These are phyloP conservation scores for Diplodia corticola DNA, from an alignment of 2,329 filamentous ascomycete species.

Conservation along the genomic window DNA sequence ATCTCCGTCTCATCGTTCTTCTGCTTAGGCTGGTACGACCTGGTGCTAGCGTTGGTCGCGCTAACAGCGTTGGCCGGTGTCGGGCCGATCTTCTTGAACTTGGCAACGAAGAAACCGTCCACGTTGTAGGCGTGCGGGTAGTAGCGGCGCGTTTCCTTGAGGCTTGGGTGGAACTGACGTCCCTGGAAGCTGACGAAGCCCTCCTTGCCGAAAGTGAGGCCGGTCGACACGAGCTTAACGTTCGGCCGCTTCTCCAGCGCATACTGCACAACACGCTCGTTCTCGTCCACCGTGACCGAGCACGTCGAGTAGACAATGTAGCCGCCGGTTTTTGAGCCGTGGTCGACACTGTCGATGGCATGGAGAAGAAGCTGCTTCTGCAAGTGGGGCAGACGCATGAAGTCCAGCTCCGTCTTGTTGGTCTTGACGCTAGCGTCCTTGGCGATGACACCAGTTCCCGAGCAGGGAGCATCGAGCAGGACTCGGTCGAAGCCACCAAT, in stretches of 20 bases:
- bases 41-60: constrained; percentile 28
- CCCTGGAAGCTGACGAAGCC: constrained; percentile 89
- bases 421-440: constrained; percentile 98
- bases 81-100: constrained; percentile 89
- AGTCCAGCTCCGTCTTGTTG: constrained; percentile 95
- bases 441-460: constrained; percentile 93
- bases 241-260: constrained; percentile 89
- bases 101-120: constrained; percentile 97
- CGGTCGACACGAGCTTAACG: constrained; percentile 88
- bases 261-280: constrained; percentile 92
- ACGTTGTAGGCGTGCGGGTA: constrained; percentile 94
- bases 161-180: constrained; percentile 84
- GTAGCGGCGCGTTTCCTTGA: constrained; percentile 81
- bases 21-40: constrained; percentile 40
- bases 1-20: constrained; percentile 37
- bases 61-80: constrained; percentile 62
- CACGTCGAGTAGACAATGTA: constrained; percentile 98
- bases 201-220: constrained; percentile 84
- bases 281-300: constrained; percentile 90
- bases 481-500: constrained; percentile 96
- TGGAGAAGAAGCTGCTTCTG: constrained; percentile 93
- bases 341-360: constrained; percentile 93
- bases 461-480: constrained; percentile 91
- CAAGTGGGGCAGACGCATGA: constrained; percentile 86
- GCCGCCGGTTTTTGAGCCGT: constrained; percentile 86